Base-by-base conservation (phyloP, 768 basidiomycete species). In the Hericium erinaceus region DNA sequence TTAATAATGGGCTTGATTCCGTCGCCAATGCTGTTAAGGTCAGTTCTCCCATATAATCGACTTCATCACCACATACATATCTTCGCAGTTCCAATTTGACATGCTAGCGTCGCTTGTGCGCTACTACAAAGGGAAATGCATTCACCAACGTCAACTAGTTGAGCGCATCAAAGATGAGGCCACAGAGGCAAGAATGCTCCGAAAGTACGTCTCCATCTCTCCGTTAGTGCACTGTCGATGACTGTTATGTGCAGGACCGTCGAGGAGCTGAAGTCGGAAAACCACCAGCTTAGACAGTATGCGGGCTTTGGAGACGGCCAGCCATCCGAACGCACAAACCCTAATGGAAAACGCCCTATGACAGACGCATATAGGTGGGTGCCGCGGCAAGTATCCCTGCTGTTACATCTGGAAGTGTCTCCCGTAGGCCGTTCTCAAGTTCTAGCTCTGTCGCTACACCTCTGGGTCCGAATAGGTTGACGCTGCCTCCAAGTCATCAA, bases 51-150 rank as follows among this genome's bases (percentile, higher is more conserved):
- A 22, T 10, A 7, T 54, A 10, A 16, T 28, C 20, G 20, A 22
- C 38, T 28, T 39, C 20, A 28, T 44, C 48, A 2, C 26, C 33
- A 33, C 33, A 40, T 48, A n/a, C 54, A 39, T 6, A 51, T 39
- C 9, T 10, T 18, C 22, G 18, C 62, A 92, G 89, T 90, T 90
- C 64, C 90, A 93, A 69, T 82, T 87, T 70, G 86, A 89, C 62
- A 80, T 81, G 11, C 79, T 92, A 71, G 82, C 83, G 4, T 74
- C 79, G 33, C 81, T 89, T 59, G 78, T 89, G 46, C 77, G 81
- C 48, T 79, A 80, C 60, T 86, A 85, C 65, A 83, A 80, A 61
- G 66, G 72, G 11, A 80, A 82, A 60, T 77, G 79, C 61, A 68
- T 79, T 37, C 83, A 87, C 63, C 80, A 81, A 54, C 76, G 80